Evolutionary conservation across 1,284 basidiomycete species (phyloP), one percentile per base, ranked within the genome.

Genomic region (Bondarzewia mesenterica): DNA sequence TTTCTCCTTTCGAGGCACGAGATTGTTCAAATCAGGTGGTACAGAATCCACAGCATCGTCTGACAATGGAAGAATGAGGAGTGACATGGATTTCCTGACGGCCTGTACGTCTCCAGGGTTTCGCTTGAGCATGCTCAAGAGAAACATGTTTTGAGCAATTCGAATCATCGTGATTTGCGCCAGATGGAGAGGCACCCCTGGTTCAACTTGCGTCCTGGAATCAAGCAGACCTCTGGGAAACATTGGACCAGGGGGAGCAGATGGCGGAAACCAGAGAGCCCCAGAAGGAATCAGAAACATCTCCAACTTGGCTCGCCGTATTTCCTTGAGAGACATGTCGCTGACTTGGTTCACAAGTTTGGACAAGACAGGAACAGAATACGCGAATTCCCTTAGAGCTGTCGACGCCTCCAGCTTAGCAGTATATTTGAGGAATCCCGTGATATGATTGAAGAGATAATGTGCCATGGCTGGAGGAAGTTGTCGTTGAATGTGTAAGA

Each of bases 291-390:
- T 73, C 36, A 90, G 67, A 49, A 88, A 75, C 35, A 71, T 63
- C 54, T 91, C 88, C 8, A 87, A 68, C 59, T 90, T 90, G 16
- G 82, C 78, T 50, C 85, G 78, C 26, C 83, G 74, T 45, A 91
- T 75, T 53, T 89, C 87, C 16, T 84, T 76, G 32, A 87, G 72
- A 1, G 85, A 83, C 66, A 89, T 72, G 16, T 81, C 82, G 56
- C 77, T 82, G 52, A 89, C 85, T 62, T 82, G 78, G 0, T 72
- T 68, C 4, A 75, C 71, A 2, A 89, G 64, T 21, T 72, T 72
- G 0, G 83, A 70, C 29, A 89, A 65, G 7, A 82, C 64, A 1
- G 83, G 76, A 5, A 83, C 63, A 5, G 72, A 67, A 27, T 72
- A 67, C 3, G 79, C 76, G 58, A 82, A 85, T 43, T 73, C 71